phyloP scores from a whole-genome alignment of 2,329 filamentous ascomycete genomes.

The Ceratocystis eucalypticola region DNA sequence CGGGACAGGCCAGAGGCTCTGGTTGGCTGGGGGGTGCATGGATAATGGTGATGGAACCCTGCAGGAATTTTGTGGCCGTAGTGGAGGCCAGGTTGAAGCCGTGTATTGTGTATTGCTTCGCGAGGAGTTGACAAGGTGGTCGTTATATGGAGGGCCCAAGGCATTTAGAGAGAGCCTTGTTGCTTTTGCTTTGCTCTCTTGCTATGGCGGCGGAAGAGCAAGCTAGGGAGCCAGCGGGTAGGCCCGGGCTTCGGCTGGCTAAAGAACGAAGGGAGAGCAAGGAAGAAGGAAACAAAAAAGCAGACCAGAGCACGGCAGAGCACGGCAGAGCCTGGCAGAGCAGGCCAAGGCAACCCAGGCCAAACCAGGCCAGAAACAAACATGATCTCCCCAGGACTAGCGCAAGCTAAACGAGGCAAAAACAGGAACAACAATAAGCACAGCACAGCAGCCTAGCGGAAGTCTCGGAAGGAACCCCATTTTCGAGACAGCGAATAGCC shows the following conservation, averaged over 20 bases:
- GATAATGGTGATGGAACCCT: not conserved
- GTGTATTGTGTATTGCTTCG: not conserved
- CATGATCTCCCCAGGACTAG: no score
- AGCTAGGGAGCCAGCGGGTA: no score
- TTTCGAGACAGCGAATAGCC: not conserved
- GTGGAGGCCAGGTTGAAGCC: not conserved
- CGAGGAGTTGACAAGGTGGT: not conserved
- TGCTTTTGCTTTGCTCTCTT: no score
- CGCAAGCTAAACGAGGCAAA: not conserved
- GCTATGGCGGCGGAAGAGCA: no score
- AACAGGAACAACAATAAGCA: not conserved
- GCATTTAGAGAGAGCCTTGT: not conserved
- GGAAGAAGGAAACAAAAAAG: no score
- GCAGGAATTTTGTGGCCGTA: not conserved
- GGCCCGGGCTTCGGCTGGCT: no score
- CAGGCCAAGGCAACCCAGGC: no score
- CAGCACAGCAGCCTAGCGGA: not conserved
- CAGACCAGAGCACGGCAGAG: no score
- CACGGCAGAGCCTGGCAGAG: no score
- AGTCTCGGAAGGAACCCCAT: not conserved
- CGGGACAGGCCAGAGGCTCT: not conserved
- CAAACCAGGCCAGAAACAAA: no score
- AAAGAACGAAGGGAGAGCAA: no score
- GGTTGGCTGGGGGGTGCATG: not conserved
- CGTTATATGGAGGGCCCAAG: not conserved